Base-by-base conservation (phyloP, 257 asterid genomes). In the Solanum sparsipilum region DNA sequence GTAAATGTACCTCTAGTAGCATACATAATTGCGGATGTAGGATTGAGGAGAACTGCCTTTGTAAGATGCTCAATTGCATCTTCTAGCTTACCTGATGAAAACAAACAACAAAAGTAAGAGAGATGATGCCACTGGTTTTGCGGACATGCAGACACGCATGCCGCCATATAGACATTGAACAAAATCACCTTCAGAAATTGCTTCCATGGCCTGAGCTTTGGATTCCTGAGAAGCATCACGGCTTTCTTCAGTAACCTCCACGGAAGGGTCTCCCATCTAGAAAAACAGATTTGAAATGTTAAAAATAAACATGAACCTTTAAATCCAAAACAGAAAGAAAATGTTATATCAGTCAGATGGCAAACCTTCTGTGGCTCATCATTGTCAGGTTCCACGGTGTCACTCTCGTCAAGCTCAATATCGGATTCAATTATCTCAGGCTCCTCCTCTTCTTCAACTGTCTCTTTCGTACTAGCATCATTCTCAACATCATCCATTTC, bases 171-270 rank as follows among this genome's bases (percentile, higher is more conserved):
- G 48, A n/a, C n/a, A 41, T 78, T 25, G n/a, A 16, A 41, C 39
- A 85, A 60, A 31, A 73, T 18, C 88, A 96, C 99, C 99, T 86
- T 97, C 99, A 89, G 97, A 95, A 87, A 96, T 91, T 83, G 99
- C 98, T 91, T 96, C 99, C 94, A 95, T 94, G 84, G 99, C 99
- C 92, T 91, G 94, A 36, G 91, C 92, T 88, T 97, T 97, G 83
- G 97, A 95, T 91, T 94, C 99, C 91, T 96, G 99, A 87, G 99
- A 89, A 89, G 98, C 98, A 92, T 97, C 99, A 36, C 99, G 96
- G 85, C 90, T 89, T 91, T 97, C 99, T 88, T 96, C 99, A 58
- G 93, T 94, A 44, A 97, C 98, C 92, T 95, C 99, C 34, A 90
- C 92, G 6, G 98, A 94, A 16, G 99, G 75, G 84, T 96, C 99